Conservation (phyloP, 257 asterid species). For the Solanum stenotomum region DNA sequence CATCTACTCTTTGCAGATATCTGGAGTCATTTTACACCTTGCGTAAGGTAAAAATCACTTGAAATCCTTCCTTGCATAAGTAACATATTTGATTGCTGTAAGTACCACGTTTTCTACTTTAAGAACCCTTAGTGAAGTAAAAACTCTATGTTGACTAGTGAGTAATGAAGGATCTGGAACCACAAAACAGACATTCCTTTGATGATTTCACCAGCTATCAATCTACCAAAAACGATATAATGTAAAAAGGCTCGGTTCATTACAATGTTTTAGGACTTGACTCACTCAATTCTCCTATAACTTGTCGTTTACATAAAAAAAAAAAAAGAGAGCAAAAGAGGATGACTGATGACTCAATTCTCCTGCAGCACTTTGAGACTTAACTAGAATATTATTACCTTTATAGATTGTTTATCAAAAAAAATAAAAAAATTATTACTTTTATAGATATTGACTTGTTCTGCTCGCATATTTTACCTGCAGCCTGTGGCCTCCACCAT, state of each 20-base stretch:
- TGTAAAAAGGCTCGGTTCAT: not conserved
- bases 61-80: not conserved
- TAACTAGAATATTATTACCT: not conserved
- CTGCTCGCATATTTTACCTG: not conserved
- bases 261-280: not conserved
- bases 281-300: not conserved
- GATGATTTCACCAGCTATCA: not conserved
- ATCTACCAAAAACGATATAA: not conserved
- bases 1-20: conserved; percentile 35
- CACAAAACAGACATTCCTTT: not conserved
- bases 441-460: not conserved
- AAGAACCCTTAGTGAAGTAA: not conserved
- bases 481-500: conserved; percentile 61
- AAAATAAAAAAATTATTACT: not conserved
- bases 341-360: not conserved
- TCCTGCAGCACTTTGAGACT: not conserved
- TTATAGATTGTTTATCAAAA: not conserved
- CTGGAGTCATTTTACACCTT: conserved; percentile 55
- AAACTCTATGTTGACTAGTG: not conserved
- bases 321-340: not conserved
- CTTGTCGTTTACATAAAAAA: not conserved
- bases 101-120: not conserved
- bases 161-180: not conserved
- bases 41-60: conserved; percentile 31
- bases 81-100: not conserved